These are phyloP conservation scores for Mesembryanthemum crystallinum DNA, from an alignment of 148 eudicot genomes.

Conservation along the genomic window DNA sequence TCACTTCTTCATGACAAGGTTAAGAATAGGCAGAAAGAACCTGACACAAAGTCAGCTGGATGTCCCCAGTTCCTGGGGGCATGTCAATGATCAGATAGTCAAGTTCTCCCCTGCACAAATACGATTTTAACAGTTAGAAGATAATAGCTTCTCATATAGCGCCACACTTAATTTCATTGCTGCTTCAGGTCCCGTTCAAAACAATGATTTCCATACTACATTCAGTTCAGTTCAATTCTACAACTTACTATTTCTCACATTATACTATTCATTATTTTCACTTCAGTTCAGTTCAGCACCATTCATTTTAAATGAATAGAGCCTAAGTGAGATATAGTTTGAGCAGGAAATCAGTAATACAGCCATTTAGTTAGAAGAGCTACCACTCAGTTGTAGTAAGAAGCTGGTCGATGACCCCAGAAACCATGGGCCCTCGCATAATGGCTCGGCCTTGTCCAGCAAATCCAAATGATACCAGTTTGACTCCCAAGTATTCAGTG, in stretches of 20 bases:
- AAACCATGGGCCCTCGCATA: constrained; percentile 99
- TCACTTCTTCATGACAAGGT: neutral
- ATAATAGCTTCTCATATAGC: neutral
- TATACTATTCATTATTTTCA: no score
- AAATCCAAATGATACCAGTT: constrained; percentile 94
- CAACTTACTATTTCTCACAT: no score
- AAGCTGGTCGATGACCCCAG: constrained; percentile 93
- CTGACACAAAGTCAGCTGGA: constrained; percentile 97
- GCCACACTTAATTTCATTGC: no score
- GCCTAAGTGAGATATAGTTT: no score
- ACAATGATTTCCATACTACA: no score
- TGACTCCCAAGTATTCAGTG: constrained; percentile 95
- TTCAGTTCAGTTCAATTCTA: no score
- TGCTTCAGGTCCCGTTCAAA: no score
- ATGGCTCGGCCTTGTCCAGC: constrained; percentile 99
- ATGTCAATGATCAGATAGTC: constrained; percentile 96
- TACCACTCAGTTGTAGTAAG: constrained; percentile 97
- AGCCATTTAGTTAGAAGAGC: neutral
- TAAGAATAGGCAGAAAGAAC: constrained; percentile 34
- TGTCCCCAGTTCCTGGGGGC: constrained; percentile 99
- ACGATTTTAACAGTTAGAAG: neutral
- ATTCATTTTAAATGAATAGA: no score
- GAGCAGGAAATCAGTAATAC: no score
- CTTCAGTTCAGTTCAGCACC: no score
- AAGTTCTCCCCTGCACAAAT: constrained; percentile 80